Base-by-base conservation (phyloP, 2,329 filamentous ascomycete species). In the Pleomassaria siparia region DNA sequence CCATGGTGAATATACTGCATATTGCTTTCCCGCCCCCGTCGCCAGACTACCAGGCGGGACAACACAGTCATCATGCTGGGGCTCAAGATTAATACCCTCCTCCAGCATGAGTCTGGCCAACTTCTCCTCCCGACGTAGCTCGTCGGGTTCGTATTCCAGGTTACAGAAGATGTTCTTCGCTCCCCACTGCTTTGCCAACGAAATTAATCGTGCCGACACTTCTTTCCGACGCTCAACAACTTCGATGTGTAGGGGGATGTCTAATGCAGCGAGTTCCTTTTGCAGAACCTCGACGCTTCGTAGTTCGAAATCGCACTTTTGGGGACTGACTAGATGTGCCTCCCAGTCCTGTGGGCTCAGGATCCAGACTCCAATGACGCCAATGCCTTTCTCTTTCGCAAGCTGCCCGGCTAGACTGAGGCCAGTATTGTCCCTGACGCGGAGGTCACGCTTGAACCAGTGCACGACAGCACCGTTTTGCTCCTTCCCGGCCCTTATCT, bases 61-160 rank as follows among this genome's bases (percentile, higher is more conserved):
- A 1, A 95, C 82, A 55, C 90, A 94, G 4, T 87, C 89, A 68
- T 96, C 91, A 50, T 91, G 88, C 1, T 87, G 77, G 0, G 85
- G 80, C n/a, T 85, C 79, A 56, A 95, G 84, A 1, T 80, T 77
- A 39, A 92, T 81, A 0, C 82, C 85, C 11, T 80, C 80, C 13
- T 83, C 77, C 1, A 86, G 71, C 50, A 86, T 81, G 32, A 77
- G 68, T 22, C 74, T 78, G 1, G 89, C 78, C 60, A 95, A 72
- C 22, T 75, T 76, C 1, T 84, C 83, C 60, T 96, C 91, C 5
- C 91, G 79, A 35, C 91, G 78, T 48, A 96, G 72, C 72, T 96
- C 91, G 63, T 96, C 91, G 0, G 95, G 89, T 67, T 96, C 91
- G 61, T 95, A 96, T 66, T 96, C 91, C 47, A 91, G 83, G 63